Percentiles rank a stretch among this genome's conserved stretches.
Conservation (phyloP, 2,329 filamentous ascomycete species). For the Talaromyces amestolkiae region DNA sequence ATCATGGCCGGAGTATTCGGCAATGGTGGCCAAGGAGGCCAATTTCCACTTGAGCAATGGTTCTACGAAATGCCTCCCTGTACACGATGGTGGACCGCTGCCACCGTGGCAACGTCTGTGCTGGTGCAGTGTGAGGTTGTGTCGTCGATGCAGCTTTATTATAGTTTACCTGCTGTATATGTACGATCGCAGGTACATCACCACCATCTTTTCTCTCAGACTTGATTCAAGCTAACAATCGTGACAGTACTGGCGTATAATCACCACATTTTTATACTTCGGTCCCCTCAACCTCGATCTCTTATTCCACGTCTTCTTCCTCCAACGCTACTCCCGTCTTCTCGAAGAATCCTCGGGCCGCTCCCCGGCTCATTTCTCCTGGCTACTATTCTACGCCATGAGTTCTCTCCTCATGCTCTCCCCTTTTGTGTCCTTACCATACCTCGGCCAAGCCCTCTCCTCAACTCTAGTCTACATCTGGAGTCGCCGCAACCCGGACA, state of each 20-base stretch:
- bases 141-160: slow-evolving; percentile 93
- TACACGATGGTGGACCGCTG: slow-evolving; percentile 95
- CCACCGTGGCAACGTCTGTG: slow-evolving; percentile 80
- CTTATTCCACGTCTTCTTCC: slow-evolving; percentile 96
- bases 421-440: slow-evolving; percentile 85
- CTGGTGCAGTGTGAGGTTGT: slow-evolving; percentile 91
- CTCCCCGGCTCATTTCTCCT: slow-evolving; percentile 90
- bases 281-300: slow-evolving; percentile 91
- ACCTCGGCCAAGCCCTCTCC: slow-evolving; percentile 88
- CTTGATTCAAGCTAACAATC: not conserved
- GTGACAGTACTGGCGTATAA: slow-evolving; percentile 85
- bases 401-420: slow-evolving; percentile 76
- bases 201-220: not conserved
- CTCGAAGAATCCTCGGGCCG: slow-evolving; percentile 92
- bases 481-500: slow-evolving; percentile 92
- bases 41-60: slow-evolving; percentile 89
- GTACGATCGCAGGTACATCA: slow-evolving; percentile 79
- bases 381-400: slow-evolving; percentile 85
- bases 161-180: slow-evolving; percentile 90
- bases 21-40: slow-evolving; percentile 49
- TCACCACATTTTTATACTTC: slow-evolving; percentile 97
- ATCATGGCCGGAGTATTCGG: slow-evolving; percentile 46
- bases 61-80: slow-evolving; percentile 98
- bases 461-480: slow-evolving; percentile 97
- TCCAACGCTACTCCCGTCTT: slow-evolving; percentile 91